Percentiles rank a stretch among this genome's conserved stretches.
These are phyloP conservation scores for Pythium aristosporum DNA, from an alignment of 352 stramenopile genomes.

Conservation along the genomic window DNA sequence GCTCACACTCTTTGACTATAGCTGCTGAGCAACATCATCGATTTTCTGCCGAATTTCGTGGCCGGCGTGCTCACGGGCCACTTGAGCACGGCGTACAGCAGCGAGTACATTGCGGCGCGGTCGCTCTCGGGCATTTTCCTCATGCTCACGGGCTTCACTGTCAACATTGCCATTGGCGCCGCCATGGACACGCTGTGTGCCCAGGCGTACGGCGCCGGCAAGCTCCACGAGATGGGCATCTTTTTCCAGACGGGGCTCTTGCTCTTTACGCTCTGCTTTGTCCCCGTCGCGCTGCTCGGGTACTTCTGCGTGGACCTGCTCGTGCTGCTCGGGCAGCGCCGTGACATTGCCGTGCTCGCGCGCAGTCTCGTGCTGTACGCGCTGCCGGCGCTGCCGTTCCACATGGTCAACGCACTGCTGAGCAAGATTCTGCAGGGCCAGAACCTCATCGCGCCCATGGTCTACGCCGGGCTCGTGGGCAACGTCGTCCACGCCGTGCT, in stretches of 20 bases:
- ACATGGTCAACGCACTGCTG: slow-evolving; percentile 77
- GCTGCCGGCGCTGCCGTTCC: slow-evolving; percentile 81
- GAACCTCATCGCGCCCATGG: slow-evolving; percentile 83
- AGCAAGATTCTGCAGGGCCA: slow-evolving; percentile 85
- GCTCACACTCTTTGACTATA: slow-evolving; percentile 11
- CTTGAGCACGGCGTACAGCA: slow-evolving; percentile 54
- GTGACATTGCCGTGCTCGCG: slow-evolving; percentile 64
- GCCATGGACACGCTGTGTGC: slow-evolving; percentile 90
- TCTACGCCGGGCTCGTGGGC: slow-evolving; percentile 70
- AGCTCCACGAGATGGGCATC: slow-evolving; percentile 81
- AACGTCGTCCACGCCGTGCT: slow-evolving; percentile 78
- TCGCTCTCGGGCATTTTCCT: slow-evolving; percentile 77
- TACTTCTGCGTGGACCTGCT: slow-evolving; percentile 81
- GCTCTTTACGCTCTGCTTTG: slow-evolving; percentile 63
- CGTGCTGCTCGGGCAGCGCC: slow-evolving; percentile 64
- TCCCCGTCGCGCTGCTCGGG: slow-evolving; percentile 58
- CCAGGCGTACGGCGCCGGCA: slow-evolving; percentile 82
- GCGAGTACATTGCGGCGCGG: slow-evolving; percentile 76
- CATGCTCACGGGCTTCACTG: slow-evolving; percentile 81
- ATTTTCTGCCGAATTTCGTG: slow-evolving; percentile 67
- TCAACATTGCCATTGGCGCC: slow-evolving; percentile 80
- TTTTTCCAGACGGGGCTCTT: slow-evolving; percentile 85
- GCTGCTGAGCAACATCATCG: slow-evolving; percentile 66
- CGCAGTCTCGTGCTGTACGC: slow-evolving; percentile 66
- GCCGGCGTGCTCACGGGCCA: slow-evolving; percentile 71